Percentiles rank a stretch among this genome's conserved stretches.
Evolutionary conservation across 805 yeast genomes (phyloP).

Genomic region (Wickerhamiella occidentalis): DNA sequence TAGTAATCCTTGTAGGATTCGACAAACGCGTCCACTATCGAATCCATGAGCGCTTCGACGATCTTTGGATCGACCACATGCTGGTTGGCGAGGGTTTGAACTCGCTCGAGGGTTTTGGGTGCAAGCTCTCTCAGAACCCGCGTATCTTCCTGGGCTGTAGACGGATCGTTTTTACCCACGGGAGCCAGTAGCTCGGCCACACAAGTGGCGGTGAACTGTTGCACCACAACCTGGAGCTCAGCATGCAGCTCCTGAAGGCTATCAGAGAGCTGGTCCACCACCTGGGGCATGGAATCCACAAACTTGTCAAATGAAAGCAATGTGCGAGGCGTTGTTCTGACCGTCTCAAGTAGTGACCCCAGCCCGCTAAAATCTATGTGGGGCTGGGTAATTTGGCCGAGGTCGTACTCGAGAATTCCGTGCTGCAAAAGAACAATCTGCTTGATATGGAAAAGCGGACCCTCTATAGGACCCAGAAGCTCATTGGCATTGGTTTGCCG

Average conservation of each 20-base stretch:
- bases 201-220: conserved; percentile 51
- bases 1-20: conserved; percentile 47
- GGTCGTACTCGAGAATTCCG: conserved; percentile 65
- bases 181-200: conserved; percentile 40
- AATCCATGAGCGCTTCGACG: conserved; percentile 43
- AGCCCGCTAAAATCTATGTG: conserved; percentile 75
- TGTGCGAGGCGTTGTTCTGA: conserved; percentile 3
- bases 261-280: conserved; percentile 71
- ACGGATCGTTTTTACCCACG: conserved; percentile 23
- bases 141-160: conserved; percentile 28
- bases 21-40: conserved; percentile 49
- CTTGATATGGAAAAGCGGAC: conserved; percentile 55
- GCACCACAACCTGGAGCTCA: conserved; percentile 59
- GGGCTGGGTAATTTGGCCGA: conserved; percentile 56
- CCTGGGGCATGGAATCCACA: conserved; percentile 61
- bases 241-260: conserved; percentile 60
- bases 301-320: conserved; percentile 38
- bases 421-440: conserved; percentile 59
- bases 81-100: conserved; percentile 39
- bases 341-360: conserved; percentile 35
- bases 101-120: conserved; percentile 42
- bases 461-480: conserved; percentile 41
- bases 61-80: conserved; percentile 48
- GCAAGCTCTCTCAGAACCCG: conserved; percentile 39
- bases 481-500: conserved; percentile 24